A percentile compares a stretch with the other conserved stretches of the same genome.
Conservation (phyloP, 495 filamentous ascomycete genomes). For the Xylaria sp. region DNA sequence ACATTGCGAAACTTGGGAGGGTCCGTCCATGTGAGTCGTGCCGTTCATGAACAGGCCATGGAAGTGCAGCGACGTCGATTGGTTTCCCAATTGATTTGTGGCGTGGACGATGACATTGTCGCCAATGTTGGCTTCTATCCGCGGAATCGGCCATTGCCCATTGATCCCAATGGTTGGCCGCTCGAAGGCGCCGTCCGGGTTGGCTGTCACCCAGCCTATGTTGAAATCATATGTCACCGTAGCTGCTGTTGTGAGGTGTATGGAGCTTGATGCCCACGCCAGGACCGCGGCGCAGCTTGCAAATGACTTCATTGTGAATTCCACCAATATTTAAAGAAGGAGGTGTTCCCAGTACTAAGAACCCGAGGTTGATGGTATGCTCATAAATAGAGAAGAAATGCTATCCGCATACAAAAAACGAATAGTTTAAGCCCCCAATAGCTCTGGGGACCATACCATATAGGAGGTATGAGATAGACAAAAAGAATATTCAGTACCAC, state of each 20-base stretch:
- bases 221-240: slow-evolving; percentile 80
- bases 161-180: slow-evolving; percentile 83
- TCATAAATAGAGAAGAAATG: background rate
- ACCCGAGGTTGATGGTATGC: too few relatives aligned
- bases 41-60: slow-evolving; percentile 79
- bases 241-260: slow-evolving; percentile 51
- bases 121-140: slow-evolving; percentile 71
- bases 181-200: slow-evolving; percentile 74
- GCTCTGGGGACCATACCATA: slow-evolving; percentile 4
- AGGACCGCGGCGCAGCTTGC: slow-evolving; percentile 33
- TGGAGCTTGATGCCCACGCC: slow-evolving; percentile 45
- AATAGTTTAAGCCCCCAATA: background rate
- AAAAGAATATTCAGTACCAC: background rate
- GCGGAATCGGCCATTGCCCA: slow-evolving; percentile 76
- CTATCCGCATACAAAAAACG: background rate
- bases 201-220: slow-evolving; percentile 79
- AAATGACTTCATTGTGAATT: slow-evolving; percentile 12
- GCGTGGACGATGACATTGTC: slow-evolving; percentile 76
- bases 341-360: too few relatives aligned
- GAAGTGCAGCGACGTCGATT: slow-evolving; percentile 75
- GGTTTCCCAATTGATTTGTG: slow-evolving; percentile 74
- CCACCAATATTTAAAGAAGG: background rate
- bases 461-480: background rate
- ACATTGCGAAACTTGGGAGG: slow-evolving; percentile 72
- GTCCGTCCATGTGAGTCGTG: slow-evolving; percentile 76